Percentiles rank a stretch among this genome's conserved stretches.
Evolutionary conservation across 345 rosid genomes (phyloP).

Genomic region (Garcia nutans): DNA sequence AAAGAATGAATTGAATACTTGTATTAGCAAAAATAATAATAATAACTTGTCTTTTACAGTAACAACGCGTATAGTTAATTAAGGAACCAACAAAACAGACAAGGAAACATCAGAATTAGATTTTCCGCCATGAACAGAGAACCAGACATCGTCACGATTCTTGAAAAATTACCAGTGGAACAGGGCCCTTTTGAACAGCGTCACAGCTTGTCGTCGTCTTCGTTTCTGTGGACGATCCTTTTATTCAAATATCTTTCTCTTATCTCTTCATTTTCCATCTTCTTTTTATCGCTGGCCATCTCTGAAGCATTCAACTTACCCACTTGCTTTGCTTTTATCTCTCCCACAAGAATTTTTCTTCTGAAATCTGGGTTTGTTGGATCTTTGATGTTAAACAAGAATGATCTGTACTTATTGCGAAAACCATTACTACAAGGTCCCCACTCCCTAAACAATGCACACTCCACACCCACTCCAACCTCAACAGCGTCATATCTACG

Average conservation of each 20-base stretch:
- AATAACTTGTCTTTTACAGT: no score
- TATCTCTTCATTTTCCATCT: neutral
- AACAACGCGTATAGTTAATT: no score
- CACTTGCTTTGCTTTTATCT: neutral
- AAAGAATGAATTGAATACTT: no score
- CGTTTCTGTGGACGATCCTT: neutral
- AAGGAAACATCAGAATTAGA: no score
- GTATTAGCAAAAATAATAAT: no score
- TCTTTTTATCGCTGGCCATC: constrained; percentile 18
- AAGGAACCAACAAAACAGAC: no score
- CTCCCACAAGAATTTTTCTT: constrained; percentile 18
- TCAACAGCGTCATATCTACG: neutral
- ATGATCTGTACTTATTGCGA: constrained; percentile 5
- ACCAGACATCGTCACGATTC: no score
- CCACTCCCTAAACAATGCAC: neutral
- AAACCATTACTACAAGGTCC: neutral
- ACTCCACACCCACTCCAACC: constrained; percentile 6
- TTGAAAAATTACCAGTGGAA: no score
- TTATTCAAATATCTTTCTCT: neutral
- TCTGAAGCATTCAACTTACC: neutral
- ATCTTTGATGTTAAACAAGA: constrained; percentile 16
- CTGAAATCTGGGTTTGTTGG: constrained; percentile 15
- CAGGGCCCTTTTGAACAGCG: no score
- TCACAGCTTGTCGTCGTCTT: no score
- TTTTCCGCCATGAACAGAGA: no score